phyloP scores from a whole-genome alignment of 768 basidiomycete species.

The Exsudoporus frostii region DNA sequence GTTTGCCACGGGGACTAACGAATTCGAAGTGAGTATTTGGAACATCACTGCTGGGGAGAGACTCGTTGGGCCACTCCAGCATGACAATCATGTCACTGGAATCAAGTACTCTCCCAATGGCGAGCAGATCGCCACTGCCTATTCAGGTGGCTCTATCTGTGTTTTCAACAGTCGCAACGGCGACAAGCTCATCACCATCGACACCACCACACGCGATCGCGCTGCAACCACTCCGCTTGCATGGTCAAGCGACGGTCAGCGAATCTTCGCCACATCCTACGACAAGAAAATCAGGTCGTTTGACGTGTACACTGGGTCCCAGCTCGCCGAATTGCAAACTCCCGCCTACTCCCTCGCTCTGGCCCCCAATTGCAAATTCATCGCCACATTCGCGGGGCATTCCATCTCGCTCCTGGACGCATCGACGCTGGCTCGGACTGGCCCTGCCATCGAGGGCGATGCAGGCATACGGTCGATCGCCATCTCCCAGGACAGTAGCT shows the following conservation, averaged over 20 bases:
- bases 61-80: not conserved
- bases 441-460: not conserved
- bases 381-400: not conserved
- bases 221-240: not conserved
- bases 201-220: not conserved
- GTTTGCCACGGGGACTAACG: not conserved
- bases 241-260: not conserved
- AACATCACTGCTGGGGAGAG: not conserved
- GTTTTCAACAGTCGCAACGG: not conserved
- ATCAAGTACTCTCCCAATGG: not conserved
- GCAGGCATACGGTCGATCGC: not conserved
- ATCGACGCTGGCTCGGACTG: not conserved
- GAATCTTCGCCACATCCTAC: not conserved
- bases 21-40: not conserved
- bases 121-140: not conserved
- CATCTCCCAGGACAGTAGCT: not conserved
- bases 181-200: not conserved
- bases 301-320: not conserved
- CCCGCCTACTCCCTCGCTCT: not conserved
- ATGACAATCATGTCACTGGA: not conserved
- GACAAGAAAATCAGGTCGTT: not conserved
- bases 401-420: not conserved
- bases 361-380: not conserved
- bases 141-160: rapidly evolving
- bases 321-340: not conserved